Percentiles rank a stretch among this genome's conserved stretches.
phyloP scores from a whole-genome alignment of 495 filamentous ascomycete species.

The Aspergillus leporis region DNA sequence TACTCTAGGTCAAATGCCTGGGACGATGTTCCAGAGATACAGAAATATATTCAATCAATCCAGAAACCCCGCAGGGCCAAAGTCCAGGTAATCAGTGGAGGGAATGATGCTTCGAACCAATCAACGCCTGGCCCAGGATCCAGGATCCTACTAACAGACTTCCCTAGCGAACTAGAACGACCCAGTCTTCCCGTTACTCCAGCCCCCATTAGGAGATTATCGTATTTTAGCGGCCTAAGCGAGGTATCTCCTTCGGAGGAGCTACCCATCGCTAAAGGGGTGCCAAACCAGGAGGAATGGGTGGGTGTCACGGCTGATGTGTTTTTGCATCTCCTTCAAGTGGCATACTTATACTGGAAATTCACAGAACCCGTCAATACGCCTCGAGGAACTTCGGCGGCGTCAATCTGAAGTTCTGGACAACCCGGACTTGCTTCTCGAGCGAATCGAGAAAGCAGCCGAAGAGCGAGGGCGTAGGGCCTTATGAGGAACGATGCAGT shows the following conservation, averaged over 20 bases:
- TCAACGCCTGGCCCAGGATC: slow-evolving; percentile 35
- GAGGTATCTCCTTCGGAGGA: slow-evolving; percentile 38
- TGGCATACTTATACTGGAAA: slow-evolving; percentile 61
- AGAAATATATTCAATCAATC: slow-evolving; percentile 72
- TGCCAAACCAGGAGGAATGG: slow-evolving; percentile 84
- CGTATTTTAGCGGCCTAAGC: slow-evolving; percentile 51
- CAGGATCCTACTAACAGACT: slow-evolving; percentile 75
- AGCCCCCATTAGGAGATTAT: slow-evolving; percentile 64
- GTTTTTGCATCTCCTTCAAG: slow-evolving; percentile 49
- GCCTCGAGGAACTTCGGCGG: slow-evolving; percentile 67
- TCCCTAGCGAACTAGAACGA: slow-evolving; percentile 78
- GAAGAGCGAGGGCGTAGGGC: neutral
- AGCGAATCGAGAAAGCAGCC: slow-evolving; percentile 12
- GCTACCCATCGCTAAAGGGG: slow-evolving; percentile 73
- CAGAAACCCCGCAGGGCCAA: slow-evolving; percentile 62
- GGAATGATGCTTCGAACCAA: slow-evolving; percentile 11
- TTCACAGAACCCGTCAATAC: slow-evolving; percentile 67
- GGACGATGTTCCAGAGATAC: slow-evolving; percentile 83
- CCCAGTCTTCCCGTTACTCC: slow-evolving; percentile 92
- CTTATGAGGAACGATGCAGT: neutral
- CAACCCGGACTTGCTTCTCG: slow-evolving; percentile 26
- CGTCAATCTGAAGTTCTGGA: slow-evolving; percentile 61
- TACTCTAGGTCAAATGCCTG: slow-evolving; percentile 78
- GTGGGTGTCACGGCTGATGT: slow-evolving; percentile 69
- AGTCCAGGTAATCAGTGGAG: slow-evolving; percentile 52